These are phyloP conservation scores for Magnusiomyces suaveolens DNA, from an alignment of 1,139 yeast species.

Conservation along the genomic window DNA sequence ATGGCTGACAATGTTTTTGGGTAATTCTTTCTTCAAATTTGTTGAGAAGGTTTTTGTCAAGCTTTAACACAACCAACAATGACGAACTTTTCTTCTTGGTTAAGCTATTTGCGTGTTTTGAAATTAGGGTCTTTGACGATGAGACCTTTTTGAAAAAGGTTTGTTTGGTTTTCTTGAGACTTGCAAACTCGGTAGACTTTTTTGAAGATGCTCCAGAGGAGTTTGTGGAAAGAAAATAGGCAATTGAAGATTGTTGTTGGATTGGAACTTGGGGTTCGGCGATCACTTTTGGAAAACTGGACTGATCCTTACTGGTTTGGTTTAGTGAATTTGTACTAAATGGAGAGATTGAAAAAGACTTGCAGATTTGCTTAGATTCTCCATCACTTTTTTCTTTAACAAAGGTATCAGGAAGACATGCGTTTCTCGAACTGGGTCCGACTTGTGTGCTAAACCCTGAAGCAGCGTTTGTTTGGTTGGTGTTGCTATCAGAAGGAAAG, in stretches of 20 bases:
- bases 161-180: background rate
- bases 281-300: background rate
- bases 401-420: background rate
- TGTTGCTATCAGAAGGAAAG: background rate
- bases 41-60: background rate
- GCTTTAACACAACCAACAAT: background rate
- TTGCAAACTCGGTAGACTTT: background rate
- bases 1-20: background rate
- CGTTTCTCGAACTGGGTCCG: background rate
- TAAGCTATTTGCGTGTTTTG: background rate
- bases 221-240: background rate
- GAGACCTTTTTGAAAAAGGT: background rate
- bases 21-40: background rate
- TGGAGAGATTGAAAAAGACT: background rate
- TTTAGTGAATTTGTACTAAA: background rate
- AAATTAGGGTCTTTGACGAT: background rate
- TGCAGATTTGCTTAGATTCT: background rate
- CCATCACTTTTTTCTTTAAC: background rate
- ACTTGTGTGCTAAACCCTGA: background rate
- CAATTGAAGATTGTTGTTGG: background rate
- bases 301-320: background rate
- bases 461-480: background rate
- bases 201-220: background rate
- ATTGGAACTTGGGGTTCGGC: background rate
- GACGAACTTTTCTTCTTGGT: background rate